Base-by-base conservation (phyloP, 805 yeast genomes). In the Nematodospora valgi region DNA sequence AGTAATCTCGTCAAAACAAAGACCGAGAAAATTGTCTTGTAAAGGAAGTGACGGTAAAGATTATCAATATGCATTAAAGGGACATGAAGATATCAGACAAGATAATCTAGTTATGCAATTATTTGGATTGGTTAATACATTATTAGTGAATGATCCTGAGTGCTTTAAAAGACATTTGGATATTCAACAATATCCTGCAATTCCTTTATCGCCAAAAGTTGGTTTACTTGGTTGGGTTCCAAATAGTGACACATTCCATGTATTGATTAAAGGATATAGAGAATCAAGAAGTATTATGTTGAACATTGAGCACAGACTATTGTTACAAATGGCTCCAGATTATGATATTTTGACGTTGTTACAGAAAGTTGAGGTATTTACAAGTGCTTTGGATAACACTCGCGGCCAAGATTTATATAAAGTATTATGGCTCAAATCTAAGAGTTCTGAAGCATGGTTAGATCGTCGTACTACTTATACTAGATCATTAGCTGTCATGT, bases 181-280 rank as follows among this genome's bases (percentile, higher is more conserved):
- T 54, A 88, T 93, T 41, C 96, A 88, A 51, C 82, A 81, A 45
- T 93, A 78, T 62, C 82, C 96, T 0, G 97, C 96, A 0, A 91
- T 86, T 49, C 98, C 99, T 6, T 63, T 93, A 30, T 88, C 98
- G 2, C 99, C 98, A 16, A 88, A 86, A 51, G 86, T 95, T n/a
- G 99, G 99, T 43, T 59, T 93, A 33, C 62, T 93, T 28, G 96
- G 97, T 1, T 93, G 98, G 97, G 98, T 93, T 30, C 93, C 95
- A 5, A 91, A 93, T 56, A 83, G 95, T 50, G 98, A 94, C 52
- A 93, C 99, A 0, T 84, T 93, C 76, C 98, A 93, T 58, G 89
- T 82, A 5, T 70, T 93, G 44, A 91, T 93, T 36, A 76, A 88
- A 41, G 98, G 91, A 48, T 88, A 89, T 56, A 77, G 99, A 49